phyloP scores from a whole-genome alignment of 805 yeast genomes.

The Candida montana region DNA sequence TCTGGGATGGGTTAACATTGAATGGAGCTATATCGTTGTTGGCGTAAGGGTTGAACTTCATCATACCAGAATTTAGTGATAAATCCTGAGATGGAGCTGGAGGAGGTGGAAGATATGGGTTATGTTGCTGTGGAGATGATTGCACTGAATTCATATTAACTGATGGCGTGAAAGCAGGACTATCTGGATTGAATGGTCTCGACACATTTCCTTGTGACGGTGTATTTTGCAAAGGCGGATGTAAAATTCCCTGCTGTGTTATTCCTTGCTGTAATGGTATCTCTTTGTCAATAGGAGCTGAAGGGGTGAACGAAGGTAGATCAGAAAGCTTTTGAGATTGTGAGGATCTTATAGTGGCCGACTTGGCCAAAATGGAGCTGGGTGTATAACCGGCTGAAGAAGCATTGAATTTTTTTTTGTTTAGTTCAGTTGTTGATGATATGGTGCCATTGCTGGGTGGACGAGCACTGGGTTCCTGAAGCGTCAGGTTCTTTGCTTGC shows the following conservation, averaged over 20 bases:
- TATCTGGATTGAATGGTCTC: constrained; percentile 24
- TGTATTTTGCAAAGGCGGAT: neutral
- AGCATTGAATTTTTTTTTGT: constrained; percentile 46
- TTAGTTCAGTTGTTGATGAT: too few relatives aligned
- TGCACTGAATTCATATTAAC: constrained; percentile 3
- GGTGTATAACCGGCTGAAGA: constrained; percentile 57
- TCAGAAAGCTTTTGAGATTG: constrained; percentile 35
- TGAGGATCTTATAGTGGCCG: constrained; percentile 5
- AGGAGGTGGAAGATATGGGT: constrained; percentile 10
- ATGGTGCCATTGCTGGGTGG: constrained; percentile 7
- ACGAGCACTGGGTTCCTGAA: neutral
- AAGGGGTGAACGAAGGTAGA: constrained; percentile 27
- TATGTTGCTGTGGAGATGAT: constrained; percentile 9
- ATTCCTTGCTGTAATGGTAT: neutral
- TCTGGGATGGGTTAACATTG: constrained; percentile 9
- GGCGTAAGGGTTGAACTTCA: constrained; percentile 18
- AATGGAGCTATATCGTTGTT: constrained; percentile 10
- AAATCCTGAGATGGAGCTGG: constrained; percentile 2
- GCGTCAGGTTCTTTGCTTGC: neutral
- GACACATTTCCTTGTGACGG: constrained; percentile 13
- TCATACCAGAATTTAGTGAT: neutral
- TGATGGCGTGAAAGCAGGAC: constrained; percentile 30
- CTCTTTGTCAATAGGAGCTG: constrained; percentile 2
- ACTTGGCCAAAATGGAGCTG: constrained; percentile 2
- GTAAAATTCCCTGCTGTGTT: neutral